phyloP scores from a whole-genome alignment of 495 filamentous ascomycete genomes.

The Tuber calosporum region DNA sequence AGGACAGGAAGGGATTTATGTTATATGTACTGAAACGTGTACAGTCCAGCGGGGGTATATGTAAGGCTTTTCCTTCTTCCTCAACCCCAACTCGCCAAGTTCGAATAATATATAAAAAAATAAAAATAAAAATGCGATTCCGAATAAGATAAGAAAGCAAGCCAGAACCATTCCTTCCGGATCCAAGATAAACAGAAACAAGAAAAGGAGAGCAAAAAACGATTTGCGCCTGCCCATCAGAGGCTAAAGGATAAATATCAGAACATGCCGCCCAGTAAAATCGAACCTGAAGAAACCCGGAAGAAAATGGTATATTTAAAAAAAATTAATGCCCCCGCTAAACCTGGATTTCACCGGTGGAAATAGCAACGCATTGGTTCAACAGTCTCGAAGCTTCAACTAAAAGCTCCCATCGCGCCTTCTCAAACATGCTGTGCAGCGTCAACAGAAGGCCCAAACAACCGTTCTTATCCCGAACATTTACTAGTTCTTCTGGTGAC shows the following conservation, averaged over 20 bases:
- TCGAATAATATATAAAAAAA: constrained; percentile 12
- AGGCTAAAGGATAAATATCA: constrained; percentile 32
- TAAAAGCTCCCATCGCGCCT: constrained; percentile 84
- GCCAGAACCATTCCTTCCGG: constrained; percentile 18
- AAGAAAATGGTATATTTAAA: constrained; percentile 16
- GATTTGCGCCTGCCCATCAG: constrained; percentile 31
- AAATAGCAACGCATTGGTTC: constrained; percentile 66
- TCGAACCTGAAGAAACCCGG: constrained; percentile 12
- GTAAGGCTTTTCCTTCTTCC: neutral
- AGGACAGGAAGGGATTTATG: constrained; percentile 3
- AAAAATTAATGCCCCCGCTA: constrained; percentile 7
- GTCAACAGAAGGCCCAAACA: constrained; percentile 78
- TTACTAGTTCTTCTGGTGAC: constrained; percentile 74
- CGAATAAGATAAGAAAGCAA: constrained; percentile 6
- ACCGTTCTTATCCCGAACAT: constrained; percentile 67
- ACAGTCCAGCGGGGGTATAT: neutral
- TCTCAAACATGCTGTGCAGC: constrained; percentile 69
- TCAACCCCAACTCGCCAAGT: neutral
- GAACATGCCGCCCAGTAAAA: constrained; percentile 25
- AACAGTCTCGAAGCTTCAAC: constrained; percentile 76
- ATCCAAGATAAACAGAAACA: constrained; percentile 14
- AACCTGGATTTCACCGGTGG: constrained; percentile 40
- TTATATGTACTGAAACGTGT: neutral
- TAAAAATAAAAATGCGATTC: constrained; percentile 16
- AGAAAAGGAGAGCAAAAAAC: constrained; percentile 26